phyloP scores from a whole-genome alignment of 202 grass and related monocot species.

The Schoenoplectus triqueter region DNA sequence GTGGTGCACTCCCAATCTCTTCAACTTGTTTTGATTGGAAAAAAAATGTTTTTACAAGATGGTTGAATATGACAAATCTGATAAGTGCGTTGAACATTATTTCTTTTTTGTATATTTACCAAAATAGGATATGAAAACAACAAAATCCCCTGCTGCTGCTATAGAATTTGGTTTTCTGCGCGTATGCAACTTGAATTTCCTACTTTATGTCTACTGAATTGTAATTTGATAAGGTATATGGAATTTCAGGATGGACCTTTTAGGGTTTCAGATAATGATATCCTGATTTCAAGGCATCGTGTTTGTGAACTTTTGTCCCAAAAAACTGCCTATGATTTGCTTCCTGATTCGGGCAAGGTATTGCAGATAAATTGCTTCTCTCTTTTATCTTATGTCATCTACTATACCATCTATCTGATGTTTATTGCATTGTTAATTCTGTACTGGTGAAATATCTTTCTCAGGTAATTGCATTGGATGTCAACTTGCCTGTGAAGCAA shows the following conservation, averaged over 20 bases:
- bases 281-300: constrained; percentile 62
- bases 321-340: constrained; percentile 83
- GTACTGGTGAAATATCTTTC: constrained; percentile 20
- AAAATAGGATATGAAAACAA: constrained; percentile 1
- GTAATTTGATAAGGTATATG: constrained; percentile 32
- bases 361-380: constrained; percentile 29
- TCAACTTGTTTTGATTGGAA: neutral
- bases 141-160: neutral
- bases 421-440: neutral
- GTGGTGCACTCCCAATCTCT: neutral
- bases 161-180: neutral
- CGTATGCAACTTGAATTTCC: constrained; percentile 27
- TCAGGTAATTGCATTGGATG: constrained; percentile 93
- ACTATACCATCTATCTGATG: neutral
- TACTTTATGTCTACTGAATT: neutral
- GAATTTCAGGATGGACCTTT: constrained; percentile 48
- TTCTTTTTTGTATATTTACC: neutral
- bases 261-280: constrained; percentile 74
- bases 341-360: constrained; percentile 97
- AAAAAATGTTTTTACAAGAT: neutral
- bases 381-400: neutral
- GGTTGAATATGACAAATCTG: neutral
- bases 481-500: constrained; percentile 98
- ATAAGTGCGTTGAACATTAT: neutral
- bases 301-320: constrained; percentile 71